phyloP scores from a whole-genome alignment of 495 filamentous ascomycete genomes.

The Aspergillus haitiensis region DNA sequence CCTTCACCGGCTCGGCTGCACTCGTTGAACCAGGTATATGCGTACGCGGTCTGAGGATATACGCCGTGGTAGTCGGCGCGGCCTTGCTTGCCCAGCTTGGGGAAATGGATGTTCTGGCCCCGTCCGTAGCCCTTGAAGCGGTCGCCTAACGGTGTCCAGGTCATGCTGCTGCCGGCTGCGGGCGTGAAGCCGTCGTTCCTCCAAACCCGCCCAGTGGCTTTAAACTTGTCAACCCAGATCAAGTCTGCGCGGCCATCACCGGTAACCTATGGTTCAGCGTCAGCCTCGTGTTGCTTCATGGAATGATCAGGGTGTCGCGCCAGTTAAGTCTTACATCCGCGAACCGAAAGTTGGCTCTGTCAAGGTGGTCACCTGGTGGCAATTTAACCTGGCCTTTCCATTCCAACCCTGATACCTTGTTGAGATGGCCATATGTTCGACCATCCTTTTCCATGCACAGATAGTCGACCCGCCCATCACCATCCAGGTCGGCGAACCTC shows the following conservation, averaged over 20 bases:
- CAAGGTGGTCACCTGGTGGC: not conserved
- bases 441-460: conserved; percentile 10
- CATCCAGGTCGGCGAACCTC: conserved; percentile 28
- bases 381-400: not conserved
- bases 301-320: no score
- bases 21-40: not conserved
- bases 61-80: conserved; percentile 17
- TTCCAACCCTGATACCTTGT: not conserved
- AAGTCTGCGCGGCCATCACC: not conserved
- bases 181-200: not conserved
- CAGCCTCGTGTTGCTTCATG: no score
- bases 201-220: not conserved
- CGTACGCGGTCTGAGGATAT: not conserved
- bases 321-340: not conserved
- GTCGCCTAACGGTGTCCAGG: not conserved
- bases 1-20: not conserved
- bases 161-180: not conserved
- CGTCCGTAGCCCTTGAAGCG: conserved; percentile 3
- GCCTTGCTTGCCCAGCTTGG: conserved; percentile 14
- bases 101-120: conserved; percentile 13
- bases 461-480: conserved; percentile 16
- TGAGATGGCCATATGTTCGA: conserved; percentile 2
- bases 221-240: not conserved
- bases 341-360: not conserved
- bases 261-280: no score